Percentiles rank a stretch among this genome's conserved stretches.
phyloP scores from a whole-genome alignment of 768 basidiomycete species.

The Pleurotus sapidus region DNA sequence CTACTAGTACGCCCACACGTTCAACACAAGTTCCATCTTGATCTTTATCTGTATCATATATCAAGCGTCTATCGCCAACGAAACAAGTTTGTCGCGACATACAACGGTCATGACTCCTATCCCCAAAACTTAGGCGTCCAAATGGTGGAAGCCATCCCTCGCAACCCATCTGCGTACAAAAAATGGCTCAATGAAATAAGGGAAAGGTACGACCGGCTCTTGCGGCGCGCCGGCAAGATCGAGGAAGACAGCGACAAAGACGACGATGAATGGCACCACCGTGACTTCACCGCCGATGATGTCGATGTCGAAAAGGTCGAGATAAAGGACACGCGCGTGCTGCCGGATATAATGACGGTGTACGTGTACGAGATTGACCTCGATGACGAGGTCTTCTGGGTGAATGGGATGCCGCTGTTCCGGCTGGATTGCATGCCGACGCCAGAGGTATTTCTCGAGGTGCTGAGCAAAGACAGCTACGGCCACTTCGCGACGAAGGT shows the following conservation, averaged over 20 bases:
- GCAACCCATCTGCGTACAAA: background rate
- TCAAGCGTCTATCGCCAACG: background rate
- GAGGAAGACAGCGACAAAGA: too few relatives aligned
- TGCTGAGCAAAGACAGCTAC: background rate
- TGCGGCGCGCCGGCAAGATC: too few relatives aligned
- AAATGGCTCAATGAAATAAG: background rate
- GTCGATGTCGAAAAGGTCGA: background rate
- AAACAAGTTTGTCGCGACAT: background rate
- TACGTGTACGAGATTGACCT: constrained; percentile 5
- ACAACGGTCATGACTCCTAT: background rate
- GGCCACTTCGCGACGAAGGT: background rate
- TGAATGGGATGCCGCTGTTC: constrained; percentile 2
- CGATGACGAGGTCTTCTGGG: constrained; percentile 1
- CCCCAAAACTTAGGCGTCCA: background rate
- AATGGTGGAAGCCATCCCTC: background rate
- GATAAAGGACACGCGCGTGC: background rate
- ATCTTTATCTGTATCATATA: too few relatives aligned
- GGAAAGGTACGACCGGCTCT: background rate
- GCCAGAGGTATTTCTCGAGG: background rate
- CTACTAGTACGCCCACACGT: too few relatives aligned
- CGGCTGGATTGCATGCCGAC: constrained; percentile 7
- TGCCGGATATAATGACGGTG: background rate
- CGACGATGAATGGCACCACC: too few relatives aligned
- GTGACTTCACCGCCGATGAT: too few relatives aligned
- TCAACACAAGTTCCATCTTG: too few relatives aligned